A percentile compares a stretch with the other conserved stretches of the same genome.
These are phyloP conservation scores for Rhizopus delemar DNA, from an alignment of 371 early-diverging fungal species.

Conservation along the genomic window DNA sequence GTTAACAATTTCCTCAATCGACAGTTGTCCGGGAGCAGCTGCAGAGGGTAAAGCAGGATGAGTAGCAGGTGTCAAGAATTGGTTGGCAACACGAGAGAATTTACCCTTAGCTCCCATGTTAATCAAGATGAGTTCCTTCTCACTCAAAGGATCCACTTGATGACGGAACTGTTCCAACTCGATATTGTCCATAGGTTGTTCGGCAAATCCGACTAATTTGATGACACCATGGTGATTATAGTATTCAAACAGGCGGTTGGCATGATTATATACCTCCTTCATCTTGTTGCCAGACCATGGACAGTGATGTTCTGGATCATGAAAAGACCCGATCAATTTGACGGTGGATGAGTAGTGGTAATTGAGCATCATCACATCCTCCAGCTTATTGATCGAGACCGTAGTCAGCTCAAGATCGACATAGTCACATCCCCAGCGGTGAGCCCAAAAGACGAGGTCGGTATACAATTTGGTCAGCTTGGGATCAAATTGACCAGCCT, in stretches of 20 bases:
- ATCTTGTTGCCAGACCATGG: slow-evolving; percentile 57
- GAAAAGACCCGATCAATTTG: slow-evolving; percentile 82
- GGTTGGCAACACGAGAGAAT: slow-evolving; percentile 80
- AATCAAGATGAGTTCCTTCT: slow-evolving; percentile 77
- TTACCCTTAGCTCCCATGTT: slow-evolving; percentile 91
- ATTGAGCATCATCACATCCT: slow-evolving; percentile 46
- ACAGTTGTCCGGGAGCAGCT: slow-evolving; percentile 93
- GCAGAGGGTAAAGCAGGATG: slow-evolving; percentile 70
- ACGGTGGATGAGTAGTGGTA: slow-evolving; percentile 42
- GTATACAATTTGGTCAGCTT: slow-evolving; percentile 54
- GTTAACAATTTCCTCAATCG: slow-evolving; percentile 62
- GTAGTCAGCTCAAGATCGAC: slow-evolving; percentile 83
- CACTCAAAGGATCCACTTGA: slow-evolving; percentile 17
- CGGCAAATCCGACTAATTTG: slow-evolving; percentile 84
- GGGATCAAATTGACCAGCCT: slow-evolving; percentile 76
- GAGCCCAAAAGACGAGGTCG: slow-evolving; percentile 59
- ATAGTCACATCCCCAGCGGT: slow-evolving; percentile 87
- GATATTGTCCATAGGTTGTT: slow-evolving; percentile 71
- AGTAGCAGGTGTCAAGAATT: slow-evolving; percentile 86
- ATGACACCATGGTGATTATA: slow-evolving; percentile 61
- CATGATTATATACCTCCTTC: slow-evolving; percentile 45
- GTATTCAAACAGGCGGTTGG: slow-evolving; percentile 17
- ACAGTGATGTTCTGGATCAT: slow-evolving; percentile 67
- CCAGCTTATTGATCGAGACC: slow-evolving; percentile 24
- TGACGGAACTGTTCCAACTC: slow-evolving; percentile 62